phyloP scores from a whole-genome alignment of 106 monocot genomes.

The Dioscorea zingiberensis region DNA sequence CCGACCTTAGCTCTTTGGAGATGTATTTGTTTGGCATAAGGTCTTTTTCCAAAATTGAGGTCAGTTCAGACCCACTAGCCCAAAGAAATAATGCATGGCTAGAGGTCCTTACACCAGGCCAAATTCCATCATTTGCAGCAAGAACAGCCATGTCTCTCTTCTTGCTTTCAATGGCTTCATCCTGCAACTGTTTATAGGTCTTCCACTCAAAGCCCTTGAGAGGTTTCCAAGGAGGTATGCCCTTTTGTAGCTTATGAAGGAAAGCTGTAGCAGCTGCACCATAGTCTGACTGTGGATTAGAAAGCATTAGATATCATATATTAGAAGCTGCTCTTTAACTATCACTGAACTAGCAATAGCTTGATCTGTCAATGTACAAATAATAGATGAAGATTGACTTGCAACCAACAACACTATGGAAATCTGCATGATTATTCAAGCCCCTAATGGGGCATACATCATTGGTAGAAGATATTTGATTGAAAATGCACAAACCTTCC shows the following conservation, averaged over 20 bases:
- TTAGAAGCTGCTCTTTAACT: no score
- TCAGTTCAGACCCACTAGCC: conserved; percentile 86
- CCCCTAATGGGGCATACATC: background rate
- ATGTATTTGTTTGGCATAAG: conserved; percentile 91
- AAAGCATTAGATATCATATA: background rate
- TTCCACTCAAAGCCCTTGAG: conserved; percentile 83
- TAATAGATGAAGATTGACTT: background rate
- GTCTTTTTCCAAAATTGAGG: conserved; percentile 63
- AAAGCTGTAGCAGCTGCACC: conserved; percentile 81
- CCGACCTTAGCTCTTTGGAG: conserved; percentile 64
- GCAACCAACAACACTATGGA: background rate
- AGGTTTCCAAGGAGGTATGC: conserved; percentile 69
- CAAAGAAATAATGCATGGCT: conserved; percentile 90
- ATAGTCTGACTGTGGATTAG: conserved; percentile 53
- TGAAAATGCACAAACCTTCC: conserved; percentile 54
- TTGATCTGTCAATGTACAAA: background rate
- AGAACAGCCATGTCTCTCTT: conserved; percentile 84
- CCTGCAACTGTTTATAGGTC: conserved; percentile 65
- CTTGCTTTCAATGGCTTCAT: conserved; percentile 89
- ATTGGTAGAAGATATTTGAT: no score
- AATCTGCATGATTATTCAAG: background rate
- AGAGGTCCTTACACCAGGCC: conserved; percentile 79
- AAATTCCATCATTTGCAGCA: conserved; percentile 74
- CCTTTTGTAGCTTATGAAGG: conserved; percentile 75
- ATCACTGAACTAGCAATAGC: background rate